These are phyloP conservation scores for Macadamia integrifolia DNA, from an alignment of 164 flowering plant genomes.

Conservation along the genomic window DNA sequence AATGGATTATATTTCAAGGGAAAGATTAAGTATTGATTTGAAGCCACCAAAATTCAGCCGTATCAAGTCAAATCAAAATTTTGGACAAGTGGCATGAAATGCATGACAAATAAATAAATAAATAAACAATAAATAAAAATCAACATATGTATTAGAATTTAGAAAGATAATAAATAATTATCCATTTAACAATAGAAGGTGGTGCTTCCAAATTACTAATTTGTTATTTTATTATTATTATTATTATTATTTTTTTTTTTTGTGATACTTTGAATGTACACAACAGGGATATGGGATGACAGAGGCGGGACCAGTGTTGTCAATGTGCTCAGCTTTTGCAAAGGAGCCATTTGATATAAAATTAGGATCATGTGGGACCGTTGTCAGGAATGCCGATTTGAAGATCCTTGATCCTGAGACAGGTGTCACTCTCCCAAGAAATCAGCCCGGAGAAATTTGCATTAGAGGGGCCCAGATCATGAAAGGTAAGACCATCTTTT, in stretches of 20 bases:
- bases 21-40: too few relatives aligned
- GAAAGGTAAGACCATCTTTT: slow-evolving; percentile 55
- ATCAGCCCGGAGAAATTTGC: slow-evolving; percentile 92
- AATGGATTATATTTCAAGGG: too few relatives aligned
- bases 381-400: slow-evolving; percentile 85
- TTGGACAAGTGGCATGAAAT: too few relatives aligned
- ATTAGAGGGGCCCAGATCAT: slow-evolving; percentile 84
- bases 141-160: too few relatives aligned
- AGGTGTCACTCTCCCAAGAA: slow-evolving; percentile 56
- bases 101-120: too few relatives aligned
- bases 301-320: slow-evolving; percentile 84
- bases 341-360: slow-evolving; percentile 78
- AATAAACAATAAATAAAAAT: too few relatives aligned
- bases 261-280: neutral
- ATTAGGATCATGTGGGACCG: slow-evolving; percentile 91
- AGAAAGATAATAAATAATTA: too few relatives aligned
- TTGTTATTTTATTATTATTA: too few relatives aligned
- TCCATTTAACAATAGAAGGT: too few relatives aligned
- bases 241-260: neutral
- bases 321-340: slow-evolving; percentile 92
- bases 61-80: too few relatives aligned
- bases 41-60: too few relatives aligned
- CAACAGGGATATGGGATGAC: slow-evolving; percentile 97
- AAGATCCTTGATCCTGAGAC: slow-evolving; percentile 78
- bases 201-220: too few relatives aligned